Base-by-base conservation (phyloP, 2,329 filamentous ascomycete genomes). In the Colletotrichum sp. region DNA sequence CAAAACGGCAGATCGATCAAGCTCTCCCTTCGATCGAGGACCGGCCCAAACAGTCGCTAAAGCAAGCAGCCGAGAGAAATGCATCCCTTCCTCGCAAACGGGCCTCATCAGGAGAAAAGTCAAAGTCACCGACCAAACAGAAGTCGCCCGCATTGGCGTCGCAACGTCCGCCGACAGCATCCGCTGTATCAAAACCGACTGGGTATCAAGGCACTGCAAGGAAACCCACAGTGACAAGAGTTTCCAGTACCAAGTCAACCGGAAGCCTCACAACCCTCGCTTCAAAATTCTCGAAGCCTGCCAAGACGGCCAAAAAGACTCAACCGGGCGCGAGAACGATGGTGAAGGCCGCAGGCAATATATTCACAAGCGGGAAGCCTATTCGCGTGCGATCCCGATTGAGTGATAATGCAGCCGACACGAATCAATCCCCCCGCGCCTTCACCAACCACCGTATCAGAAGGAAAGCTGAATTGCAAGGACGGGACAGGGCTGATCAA, bases 321-420 rank as follows among this genome's bases (percentile, higher is more conserved):
- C 55, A 78, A 34, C 62, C 49, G 13, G 24, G 36, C 68, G 32
- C 66, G 18, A 76, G 70, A 18, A 76, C 34, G 24, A 76, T 76
- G 65, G 28, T 74, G 6, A 68, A 49, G 12, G 60, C 66, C 16
- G 30, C 13, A 12, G 77, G 72, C 16, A 91, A 90, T 73, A 85
- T 91, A 2, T 91, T 91, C 64, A 77, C 81, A 8, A 83, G 83
- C 12, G 89, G 89, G 3, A 88, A 83, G 72, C 81, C 78, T 30
- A 81, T 79, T 34, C 88, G 85, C 76, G 79, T 80, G 24, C 83
- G 86, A 16, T 59, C 71, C 3, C 84, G 78, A 15, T 80, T 91
- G 5, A 79, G 78, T 16, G 84, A 88, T 5, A 82, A 71, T 10
- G 86, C 88, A 74, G 80, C 80, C 16, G 87, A 91, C 79, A 78